Conservation (phyloP, 2,329 filamentous ascomycete species). For the Pseudogymnoascus sp. region DNA sequence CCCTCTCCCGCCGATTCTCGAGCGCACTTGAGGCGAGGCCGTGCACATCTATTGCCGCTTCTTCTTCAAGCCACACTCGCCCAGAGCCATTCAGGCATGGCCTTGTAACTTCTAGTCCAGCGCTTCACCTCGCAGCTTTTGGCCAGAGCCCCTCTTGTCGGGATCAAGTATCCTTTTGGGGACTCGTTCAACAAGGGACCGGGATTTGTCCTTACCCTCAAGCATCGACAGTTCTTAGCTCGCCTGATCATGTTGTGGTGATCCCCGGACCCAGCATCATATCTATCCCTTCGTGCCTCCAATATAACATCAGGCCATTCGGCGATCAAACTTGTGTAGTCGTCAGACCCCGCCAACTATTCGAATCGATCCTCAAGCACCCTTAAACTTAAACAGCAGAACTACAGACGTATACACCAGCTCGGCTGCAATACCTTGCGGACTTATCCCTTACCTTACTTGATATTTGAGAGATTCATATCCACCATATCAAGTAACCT, state of each 20-base stretch:
- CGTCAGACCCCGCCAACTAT: not conserved
- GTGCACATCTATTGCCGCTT: conserved; percentile 5
- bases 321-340: conserved; percentile 1
- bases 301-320: conserved; percentile 6
- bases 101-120: not conserved
- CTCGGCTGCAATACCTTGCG: not conserved
- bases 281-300: conserved; percentile 3
- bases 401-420: not conserved
- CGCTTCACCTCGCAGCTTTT: not conserved
- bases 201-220: not conserved
- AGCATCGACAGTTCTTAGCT: conserved; percentile 1
- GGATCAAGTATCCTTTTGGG: not conserved
- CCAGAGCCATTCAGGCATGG: not conserved
- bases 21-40: not conserved
- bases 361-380: not conserved
- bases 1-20: not conserved
- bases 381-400: conserved; percentile 3
- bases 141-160: conserved; percentile 1
- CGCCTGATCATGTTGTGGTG: conserved; percentile 5
- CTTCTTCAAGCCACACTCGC: not conserved
- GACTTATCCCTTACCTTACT: not conserved
- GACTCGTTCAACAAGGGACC: conserved; percentile 5
- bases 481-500: not conserved
- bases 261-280: not conserved
- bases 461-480: not conserved